A percentile compares a stretch with the other conserved stretches of the same genome.
Evolutionary conservation across 225 moss, liverwort and hornwort genomes (phyloP).

Genomic region (Ulota crispa): DNA sequence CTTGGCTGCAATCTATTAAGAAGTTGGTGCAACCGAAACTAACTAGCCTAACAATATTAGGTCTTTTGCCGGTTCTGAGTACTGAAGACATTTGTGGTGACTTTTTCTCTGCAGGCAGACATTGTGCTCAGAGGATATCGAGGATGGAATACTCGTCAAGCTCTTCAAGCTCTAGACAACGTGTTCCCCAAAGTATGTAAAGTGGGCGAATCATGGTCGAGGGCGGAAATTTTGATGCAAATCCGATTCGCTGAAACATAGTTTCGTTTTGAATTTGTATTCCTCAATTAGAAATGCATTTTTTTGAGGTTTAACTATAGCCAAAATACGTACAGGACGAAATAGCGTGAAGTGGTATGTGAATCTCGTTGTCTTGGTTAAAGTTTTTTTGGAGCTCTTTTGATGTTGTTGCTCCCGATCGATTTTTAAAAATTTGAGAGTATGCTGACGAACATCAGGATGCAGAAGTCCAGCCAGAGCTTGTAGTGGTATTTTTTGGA

Average conservation of each 20-base stretch:
- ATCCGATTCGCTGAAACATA: background rate
- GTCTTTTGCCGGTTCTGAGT: background rate
- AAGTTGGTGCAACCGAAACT: background rate
- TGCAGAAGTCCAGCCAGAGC: slow-evolving; percentile 63
- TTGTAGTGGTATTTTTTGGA: slow-evolving; percentile 92
- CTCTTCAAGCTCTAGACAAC: slow-evolving; percentile 58
- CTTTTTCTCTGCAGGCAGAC: slow-evolving; percentile 64
- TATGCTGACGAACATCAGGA: slow-evolving; percentile 45
- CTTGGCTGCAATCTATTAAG: background rate
- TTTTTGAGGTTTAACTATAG: background rate
- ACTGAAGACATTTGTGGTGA: background rate
- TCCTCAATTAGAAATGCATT: background rate
- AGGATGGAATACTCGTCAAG: slow-evolving; percentile 93
- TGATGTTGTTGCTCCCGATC: background rate
- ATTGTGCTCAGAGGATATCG: slow-evolving; percentile 77
- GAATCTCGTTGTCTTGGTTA: background rate
- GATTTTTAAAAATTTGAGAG: background rate
- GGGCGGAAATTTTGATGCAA: background rate
- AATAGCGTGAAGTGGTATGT: background rate
- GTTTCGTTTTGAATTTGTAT: background rate
- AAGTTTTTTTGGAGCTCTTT: background rate
- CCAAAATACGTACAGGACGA: background rate
- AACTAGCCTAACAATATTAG: too few species aligned
- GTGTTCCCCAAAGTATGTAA: slow-evolving; percentile 68
- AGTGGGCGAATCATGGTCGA: background rate